These are phyloP conservation scores for Favolaschia claudopus DNA, from an alignment of 768 basidiomycete genomes.

Conservation along the genomic window DNA sequence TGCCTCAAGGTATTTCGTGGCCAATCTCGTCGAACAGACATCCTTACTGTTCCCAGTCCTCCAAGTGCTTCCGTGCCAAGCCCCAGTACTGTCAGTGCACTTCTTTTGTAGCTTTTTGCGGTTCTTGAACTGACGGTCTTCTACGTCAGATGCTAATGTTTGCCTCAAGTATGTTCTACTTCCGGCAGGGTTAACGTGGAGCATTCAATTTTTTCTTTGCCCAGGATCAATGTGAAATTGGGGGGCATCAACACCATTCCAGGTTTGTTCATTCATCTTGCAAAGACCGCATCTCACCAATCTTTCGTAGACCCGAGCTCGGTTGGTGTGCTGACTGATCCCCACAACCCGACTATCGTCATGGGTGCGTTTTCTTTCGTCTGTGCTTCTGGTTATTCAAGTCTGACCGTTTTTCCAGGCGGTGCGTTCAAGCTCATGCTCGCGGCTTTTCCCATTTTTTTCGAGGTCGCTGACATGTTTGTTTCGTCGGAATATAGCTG, in stretches of 20 bases:
- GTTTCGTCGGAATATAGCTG: constrained; percentile 60
- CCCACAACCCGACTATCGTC: constrained; percentile 65
- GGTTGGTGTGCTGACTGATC: constrained; percentile 71
- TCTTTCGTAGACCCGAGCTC: constrained; percentile 74
- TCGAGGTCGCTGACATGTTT: constrained; percentile 63
- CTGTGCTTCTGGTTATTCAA: neutral
- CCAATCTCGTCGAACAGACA: too few relatives aligned
- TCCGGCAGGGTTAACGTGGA: neutral
- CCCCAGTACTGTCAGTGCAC: constrained; percentile 85
- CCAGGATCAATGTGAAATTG: constrained; percentile 83
- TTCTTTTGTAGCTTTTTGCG: too few relatives aligned
- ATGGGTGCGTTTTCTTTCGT: constrained; percentile 5
- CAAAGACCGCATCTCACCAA: too few relatives aligned
- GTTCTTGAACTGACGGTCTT: too few relatives aligned
- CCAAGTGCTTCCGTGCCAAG: constrained; percentile 72
- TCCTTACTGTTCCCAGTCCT: too few relatives aligned
- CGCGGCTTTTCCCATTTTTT: neutral
- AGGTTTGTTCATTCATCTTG: too few relatives aligned
- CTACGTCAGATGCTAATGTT: constrained; percentile 83
- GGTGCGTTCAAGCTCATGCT: constrained; percentile 8
- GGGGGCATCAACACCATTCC: constrained; percentile 86
- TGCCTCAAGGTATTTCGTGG: too few relatives aligned
- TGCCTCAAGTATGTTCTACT: constrained; percentile 69
- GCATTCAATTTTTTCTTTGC: constrained; percentile 10
- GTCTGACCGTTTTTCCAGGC: neutral